Evolutionary conservation across 345 rosid species (phyloP).

Genomic region (Toxicodendron radicans): DNA sequence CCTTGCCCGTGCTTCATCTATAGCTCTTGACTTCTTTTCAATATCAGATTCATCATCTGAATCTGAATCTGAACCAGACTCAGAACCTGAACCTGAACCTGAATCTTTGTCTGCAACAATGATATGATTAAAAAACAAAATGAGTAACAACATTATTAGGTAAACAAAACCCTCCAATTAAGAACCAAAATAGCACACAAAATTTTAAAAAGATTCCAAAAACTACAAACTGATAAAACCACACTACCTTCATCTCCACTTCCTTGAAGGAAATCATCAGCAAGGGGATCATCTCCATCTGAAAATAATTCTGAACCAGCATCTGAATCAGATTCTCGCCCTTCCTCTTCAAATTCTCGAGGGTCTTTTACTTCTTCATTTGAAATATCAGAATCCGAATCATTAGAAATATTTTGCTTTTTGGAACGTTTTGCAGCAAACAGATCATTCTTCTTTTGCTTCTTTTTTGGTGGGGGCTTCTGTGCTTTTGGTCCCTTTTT

Average conservation of each 20-base stretch:
- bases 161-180: not conserved
- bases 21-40: conserved; percentile 44
- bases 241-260: conserved; percentile 48
- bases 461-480: conserved; percentile 47
- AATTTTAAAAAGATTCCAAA: not conserved
- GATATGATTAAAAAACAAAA: not conserved
- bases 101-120: conserved; percentile 31
- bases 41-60: conserved; percentile 64
- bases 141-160: not conserved
- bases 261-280: conserved; percentile 60
- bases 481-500: conserved; percentile 44
- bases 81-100: conserved; percentile 32
- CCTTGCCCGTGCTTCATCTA: conserved; percentile 47
- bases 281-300: conserved; percentile 57
- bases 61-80: conserved; percentile 33
- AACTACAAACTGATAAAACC: not conserved
- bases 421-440: conserved; percentile 37
- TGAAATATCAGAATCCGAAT: conserved; percentile 47
- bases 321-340: conserved; percentile 39
- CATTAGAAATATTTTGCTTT: conserved; percentile 39
- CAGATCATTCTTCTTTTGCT: conserved; percentile 49
- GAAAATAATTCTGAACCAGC: conserved; percentile 51
- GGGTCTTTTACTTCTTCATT: conserved; percentile 41
- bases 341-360: conserved; percentile 42
- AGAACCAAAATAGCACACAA: not conserved